A percentile compares a stretch with the other conserved stretches of the same genome.
phyloP scores from a whole-genome alignment of 176 grass and related monocot genomes.

The Calamus simplicifolius region DNA sequence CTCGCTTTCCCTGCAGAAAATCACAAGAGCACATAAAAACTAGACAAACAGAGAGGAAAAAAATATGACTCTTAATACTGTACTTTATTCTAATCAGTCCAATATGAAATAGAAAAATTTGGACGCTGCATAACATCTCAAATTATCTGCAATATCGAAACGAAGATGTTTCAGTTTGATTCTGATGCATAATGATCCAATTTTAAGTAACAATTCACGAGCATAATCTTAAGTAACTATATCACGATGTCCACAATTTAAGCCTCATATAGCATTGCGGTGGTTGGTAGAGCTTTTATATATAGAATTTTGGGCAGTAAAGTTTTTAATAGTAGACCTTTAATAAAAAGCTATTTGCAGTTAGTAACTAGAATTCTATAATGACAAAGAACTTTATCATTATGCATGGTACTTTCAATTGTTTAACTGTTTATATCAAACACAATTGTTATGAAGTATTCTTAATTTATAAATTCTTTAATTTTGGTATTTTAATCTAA shows the following conservation, averaged over 20 bases:
- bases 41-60: neutral
- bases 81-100: conserved; percentile 8
- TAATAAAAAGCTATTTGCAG: no score
- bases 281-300: no score
- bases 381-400: no score
- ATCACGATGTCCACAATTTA: conserved; percentile 4
- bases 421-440: no score
- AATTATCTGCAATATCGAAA: conserved; percentile 24
- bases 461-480: no score
- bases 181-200: conserved; percentile 8
- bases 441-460: no score
- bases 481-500: no score
- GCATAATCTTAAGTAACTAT: neutral
- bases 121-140: conserved; percentile 11
- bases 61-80: neutral
- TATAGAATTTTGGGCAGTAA: no score
- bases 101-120: conserved; percentile 13
- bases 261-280: no score
- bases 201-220: neutral
- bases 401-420: no score
- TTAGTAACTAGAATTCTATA: no score
- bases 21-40: conserved; percentile 24
- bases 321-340: no score
- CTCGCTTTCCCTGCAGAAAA: conserved; percentile 77
- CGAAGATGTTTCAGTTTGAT: conserved; percentile 10